These are phyloP conservation scores for Grosmannia clavigera DNA, from an alignment of 2,329 filamentous ascomycete species.

Conservation along the genomic window DNA sequence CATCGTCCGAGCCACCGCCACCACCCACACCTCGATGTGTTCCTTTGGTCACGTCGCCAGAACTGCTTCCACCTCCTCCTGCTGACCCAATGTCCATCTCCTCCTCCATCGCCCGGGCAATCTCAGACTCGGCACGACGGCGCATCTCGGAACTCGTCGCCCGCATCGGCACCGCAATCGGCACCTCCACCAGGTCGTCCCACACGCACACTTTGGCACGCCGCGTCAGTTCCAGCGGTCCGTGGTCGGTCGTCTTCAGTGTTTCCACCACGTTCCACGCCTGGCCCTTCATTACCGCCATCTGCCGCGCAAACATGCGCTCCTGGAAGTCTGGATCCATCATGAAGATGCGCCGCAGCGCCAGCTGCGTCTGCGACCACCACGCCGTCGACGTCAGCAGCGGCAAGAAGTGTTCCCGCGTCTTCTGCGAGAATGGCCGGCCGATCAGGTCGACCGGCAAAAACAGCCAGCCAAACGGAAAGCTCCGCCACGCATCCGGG, in stretches of 20 bases:
- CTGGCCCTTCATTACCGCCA: conserved; percentile 98
- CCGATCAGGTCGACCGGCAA: conserved; percentile 92
- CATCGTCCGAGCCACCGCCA: conserved; percentile 34
- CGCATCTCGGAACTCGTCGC: conserved; percentile 75
- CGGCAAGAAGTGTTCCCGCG: conserved; percentile 89
- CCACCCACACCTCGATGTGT: conserved; percentile 17
- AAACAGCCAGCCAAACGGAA: conserved; percentile 98
- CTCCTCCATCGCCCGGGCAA: conserved; percentile 47
- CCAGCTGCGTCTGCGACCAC: conserved; percentile 91
- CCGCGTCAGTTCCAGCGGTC: conserved; percentile 79
- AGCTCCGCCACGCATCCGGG: conserved; percentile 79
- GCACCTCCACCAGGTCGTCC: conserved; percentile 95
- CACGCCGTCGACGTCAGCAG: conserved; percentile 86
- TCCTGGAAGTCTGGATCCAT: conserved; percentile 95
- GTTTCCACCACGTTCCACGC: conserved; percentile 99
- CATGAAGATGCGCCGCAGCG: conserved; percentile 75
- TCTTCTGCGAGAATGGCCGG: conserved; percentile 88
- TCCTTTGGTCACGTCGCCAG: neutral
- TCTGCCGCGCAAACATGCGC: conserved; percentile 96
- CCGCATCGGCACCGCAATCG: conserved; percentile 82
- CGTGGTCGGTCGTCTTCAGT: conserved; percentile 82
- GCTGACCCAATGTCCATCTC: conserved; percentile 76
- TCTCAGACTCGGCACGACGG: conserved; percentile 30
- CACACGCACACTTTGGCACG: conserved; percentile 89
- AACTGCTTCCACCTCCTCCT: neutral